Base-by-base conservation (phyloP, 345 rosid species). In the Fremontodendron californicum region DNA sequence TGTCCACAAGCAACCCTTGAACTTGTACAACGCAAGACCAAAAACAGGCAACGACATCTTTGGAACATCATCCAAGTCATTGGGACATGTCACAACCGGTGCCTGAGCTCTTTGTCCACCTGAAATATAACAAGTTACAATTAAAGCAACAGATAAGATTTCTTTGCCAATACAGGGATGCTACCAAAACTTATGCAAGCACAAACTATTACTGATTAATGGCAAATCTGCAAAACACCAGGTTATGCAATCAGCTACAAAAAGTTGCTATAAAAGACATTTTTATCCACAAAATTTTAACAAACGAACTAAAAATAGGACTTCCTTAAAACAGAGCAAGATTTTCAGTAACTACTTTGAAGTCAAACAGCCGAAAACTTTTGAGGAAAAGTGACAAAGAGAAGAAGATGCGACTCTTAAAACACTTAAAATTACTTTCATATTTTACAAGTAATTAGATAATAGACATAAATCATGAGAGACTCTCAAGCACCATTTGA, bases 21-120 rank as follows among this genome's bases (percentile, higher is more conserved):
- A 86, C 85, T 92, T 96, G 80, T 92, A 92, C 23, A 94, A 87
- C 45, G 97, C 97, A 27, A 96, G 94, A 70, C 94, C 98, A 68
- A 89, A 89, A 35, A 87, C 86, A 16, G 90, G 90, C 80, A 96
- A 81, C 11, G 78, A 67, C 49, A 85, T 84, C 84, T 81, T 89
- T 62, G 82, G 86, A 66, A 79, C 75, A 51, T 75, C 73, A 37
- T 79, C 85, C 78, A 77, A 71, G 75, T 86, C 90, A 49, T 71
- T 62, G 58, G 61, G 75, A 33, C 71, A 79, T 19, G 75, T 81
- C 40, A 33, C 68, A 23, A 29, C 52, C 43, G 85, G 82, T 81
- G 84, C 81, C 76, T 61, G 33, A 21, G 78, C 67, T 42, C 45
- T 42, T 33, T 68, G 74, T 60, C 52, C 21, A 74, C 81, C 88